Evolutionary conservation across 768 basidiomycete species (phyloP).

Genomic region (Mycena crocata): DNA sequence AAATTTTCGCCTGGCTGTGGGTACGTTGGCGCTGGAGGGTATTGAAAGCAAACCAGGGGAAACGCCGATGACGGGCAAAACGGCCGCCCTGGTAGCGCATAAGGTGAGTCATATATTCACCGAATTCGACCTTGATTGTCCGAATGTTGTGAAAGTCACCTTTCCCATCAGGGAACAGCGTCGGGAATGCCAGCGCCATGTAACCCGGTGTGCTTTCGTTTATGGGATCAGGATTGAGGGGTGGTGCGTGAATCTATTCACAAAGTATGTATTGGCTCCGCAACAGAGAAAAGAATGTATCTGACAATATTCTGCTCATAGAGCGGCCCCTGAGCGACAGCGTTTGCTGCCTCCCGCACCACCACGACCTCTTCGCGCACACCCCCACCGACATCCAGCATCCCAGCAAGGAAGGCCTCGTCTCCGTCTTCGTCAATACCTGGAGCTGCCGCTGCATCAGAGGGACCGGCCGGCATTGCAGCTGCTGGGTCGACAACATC

Average conservation of each 20-base stretch:
- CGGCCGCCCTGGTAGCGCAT: constrained; percentile 27
- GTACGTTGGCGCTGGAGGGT: constrained; percentile 23
- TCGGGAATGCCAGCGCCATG: constrained; percentile 22
- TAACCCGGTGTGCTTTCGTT: constrained; percentile 25
- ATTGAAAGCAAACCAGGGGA: constrained; percentile 32
- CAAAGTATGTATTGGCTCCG: not conserved
- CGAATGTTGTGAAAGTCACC: constrained; percentile 22
- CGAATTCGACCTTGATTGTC: constrained; percentile 7
- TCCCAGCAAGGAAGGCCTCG: not conserved
- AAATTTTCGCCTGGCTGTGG: constrained; percentile 13
- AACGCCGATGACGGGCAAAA: constrained; percentile 25
- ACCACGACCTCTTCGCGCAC: constrained; percentile 3
- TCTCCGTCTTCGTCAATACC: not conserved
- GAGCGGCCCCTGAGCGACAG: not conserved
- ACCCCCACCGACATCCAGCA: constrained; percentile 10
- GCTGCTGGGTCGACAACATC: not conserved
- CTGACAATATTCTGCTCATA: constrained; percentile 23
- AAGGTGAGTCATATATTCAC: constrained; percentile 15
- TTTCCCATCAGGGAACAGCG: constrained; percentile 27
- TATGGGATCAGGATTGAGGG: constrained; percentile 13
- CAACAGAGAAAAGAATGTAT: not conserved
- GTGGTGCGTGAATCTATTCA: constrained; percentile 9
- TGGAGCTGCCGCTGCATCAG: constrained; percentile 3
- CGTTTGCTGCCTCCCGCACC: constrained; percentile 2
- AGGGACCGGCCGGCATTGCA: constrained; percentile 12